Conservation (phyloP, 306 rosid genomes). For the Crotalaria pallida region DNA sequence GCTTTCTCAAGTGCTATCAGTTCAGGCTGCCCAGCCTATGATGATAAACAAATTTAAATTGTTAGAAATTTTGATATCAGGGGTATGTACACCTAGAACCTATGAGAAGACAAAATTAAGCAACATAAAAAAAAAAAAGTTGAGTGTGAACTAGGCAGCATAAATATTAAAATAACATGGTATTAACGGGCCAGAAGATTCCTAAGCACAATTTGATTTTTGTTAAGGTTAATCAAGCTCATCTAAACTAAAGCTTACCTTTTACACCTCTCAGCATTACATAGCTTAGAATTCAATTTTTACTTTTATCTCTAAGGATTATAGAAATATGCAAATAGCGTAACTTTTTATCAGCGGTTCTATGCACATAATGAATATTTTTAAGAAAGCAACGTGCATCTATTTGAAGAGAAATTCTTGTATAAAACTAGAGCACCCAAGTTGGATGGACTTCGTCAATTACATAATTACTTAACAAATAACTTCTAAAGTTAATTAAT, state of each 20-base stretch:
- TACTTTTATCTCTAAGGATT: not conserved
- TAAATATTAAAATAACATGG: not conserved
- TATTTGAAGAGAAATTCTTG: no score
- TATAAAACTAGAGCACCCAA: no score
- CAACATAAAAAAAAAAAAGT: not conserved
- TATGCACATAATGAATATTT: not conserved
- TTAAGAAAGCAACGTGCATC: slow-evolving; percentile 1
- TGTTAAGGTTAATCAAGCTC: not conserved
- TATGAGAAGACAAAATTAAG: not conserved
- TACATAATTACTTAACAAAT: no score
- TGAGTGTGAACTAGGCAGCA: not conserved
- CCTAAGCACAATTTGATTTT: not conserved
- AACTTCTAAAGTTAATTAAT: no score
- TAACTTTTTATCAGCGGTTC: not conserved
- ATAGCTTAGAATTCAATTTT: not conserved
- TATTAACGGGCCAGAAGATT: not conserved
- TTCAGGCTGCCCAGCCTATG: slow-evolving; percentile 88
- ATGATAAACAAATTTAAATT: slow-evolving; percentile 12
- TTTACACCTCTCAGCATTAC: not conserved
- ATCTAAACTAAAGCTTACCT: not conserved
- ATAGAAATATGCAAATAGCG: not conserved
- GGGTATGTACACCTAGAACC: not conserved
- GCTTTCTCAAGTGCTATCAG: slow-evolving; percentile 83
- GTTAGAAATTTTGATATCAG: not conserved
- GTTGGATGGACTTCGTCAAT: no score